Percentiles rank a stretch among this genome's conserved stretches.
Evolutionary conservation across 2,329 filamentous ascomycete species (phyloP).

Genomic region (Aspergillus sp.): DNA sequence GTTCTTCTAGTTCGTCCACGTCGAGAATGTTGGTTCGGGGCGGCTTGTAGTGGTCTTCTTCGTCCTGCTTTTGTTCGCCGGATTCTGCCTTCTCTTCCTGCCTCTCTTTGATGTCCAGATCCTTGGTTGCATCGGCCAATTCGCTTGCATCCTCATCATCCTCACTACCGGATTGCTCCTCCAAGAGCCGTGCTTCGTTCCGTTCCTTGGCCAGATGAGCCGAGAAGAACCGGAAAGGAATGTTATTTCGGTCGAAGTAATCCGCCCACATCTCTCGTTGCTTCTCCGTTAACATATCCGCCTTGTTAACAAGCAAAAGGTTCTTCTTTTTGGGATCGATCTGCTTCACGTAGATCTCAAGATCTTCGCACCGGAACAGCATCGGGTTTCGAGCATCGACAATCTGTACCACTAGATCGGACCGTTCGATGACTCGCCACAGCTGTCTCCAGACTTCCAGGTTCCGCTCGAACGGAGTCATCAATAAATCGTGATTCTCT

Average conservation of each 20-base stretch:
- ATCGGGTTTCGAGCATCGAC: slow-evolving; percentile 93
- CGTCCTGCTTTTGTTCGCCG: slow-evolving; percentile 6
- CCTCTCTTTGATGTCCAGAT: slow-evolving; percentile 37
- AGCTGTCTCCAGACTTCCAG: slow-evolving; percentile 95
- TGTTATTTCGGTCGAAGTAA: slow-evolving; percentile 70
- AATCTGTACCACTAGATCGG: slow-evolving; percentile 93
- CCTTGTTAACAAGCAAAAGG: slow-evolving; percentile 90
- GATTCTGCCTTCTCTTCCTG: slow-evolving; percentile 12
- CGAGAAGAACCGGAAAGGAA: slow-evolving; percentile 94
- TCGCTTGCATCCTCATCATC: slow-evolving; percentile 42
- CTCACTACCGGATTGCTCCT: slow-evolving; percentile 32
- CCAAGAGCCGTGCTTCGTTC: slow-evolving; percentile 62
- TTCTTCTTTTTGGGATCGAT: slow-evolving; percentile 84
- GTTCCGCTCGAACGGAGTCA: slow-evolving; percentile 97
- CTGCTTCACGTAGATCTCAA: slow-evolving; percentile 90
- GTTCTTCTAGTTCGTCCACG: slow-evolving; percentile 81
- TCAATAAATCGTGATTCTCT: slow-evolving; percentile 85
- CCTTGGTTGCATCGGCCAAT: slow-evolving; percentile 14
- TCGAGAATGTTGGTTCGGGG: slow-evolving; percentile 67
- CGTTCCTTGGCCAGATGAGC: slow-evolving; percentile 82
- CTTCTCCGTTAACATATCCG: slow-evolving; percentile 90
- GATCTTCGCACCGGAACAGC: slow-evolving; percentile 85
- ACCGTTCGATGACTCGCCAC: slow-evolving; percentile 96
- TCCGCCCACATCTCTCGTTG: slow-evolving; percentile 80
- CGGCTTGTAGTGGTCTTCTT: slow-evolving; percentile 28